Evolutionary conservation across 2,329 filamentous ascomycete genomes (phyloP).

Genomic region (Fusarium metavorans): DNA sequence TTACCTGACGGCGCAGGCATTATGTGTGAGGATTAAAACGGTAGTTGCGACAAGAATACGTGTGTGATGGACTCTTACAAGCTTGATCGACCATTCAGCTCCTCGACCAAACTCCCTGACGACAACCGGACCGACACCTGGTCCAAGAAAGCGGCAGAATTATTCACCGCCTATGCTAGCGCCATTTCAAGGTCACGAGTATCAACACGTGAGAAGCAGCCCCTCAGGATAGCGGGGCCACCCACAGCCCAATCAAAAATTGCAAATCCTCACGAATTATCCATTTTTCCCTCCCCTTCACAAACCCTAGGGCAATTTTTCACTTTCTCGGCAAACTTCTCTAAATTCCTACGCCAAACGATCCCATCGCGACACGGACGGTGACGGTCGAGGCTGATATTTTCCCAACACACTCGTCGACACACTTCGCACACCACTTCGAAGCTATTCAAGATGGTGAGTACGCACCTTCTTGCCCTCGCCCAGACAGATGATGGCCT

Average conservation of each 20-base stretch:
- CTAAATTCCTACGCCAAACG: constrained; percentile 49
- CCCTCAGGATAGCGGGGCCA: constrained; percentile 1
- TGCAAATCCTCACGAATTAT: constrained; percentile 31
- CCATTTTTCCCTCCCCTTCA: constrained; percentile 42
- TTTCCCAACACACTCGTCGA: constrained; percentile 52
- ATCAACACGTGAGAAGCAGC: constrained; percentile 36
- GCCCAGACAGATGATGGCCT: constrained; percentile 26
- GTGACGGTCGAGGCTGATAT: constrained; percentile 52
- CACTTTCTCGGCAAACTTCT: constrained; percentile 52
- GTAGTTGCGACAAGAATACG: constrained; percentile 16
- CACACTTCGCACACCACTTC: constrained; percentile 57
- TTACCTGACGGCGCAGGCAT: constrained; percentile 67
- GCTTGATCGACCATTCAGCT: constrained; percentile 22
- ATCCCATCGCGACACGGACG: constrained; percentile 51
- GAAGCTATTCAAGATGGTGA: constrained; percentile 63
- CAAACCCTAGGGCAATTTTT: constrained; percentile 56
- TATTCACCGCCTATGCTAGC: constrained; percentile 44
- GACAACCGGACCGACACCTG: constrained; percentile 37
- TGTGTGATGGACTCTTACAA: constrained; percentile 28
- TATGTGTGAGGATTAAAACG: constrained; percentile 19
- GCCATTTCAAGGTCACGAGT: constrained; percentile 5
- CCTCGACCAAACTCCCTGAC: constrained; percentile 40
- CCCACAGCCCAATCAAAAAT: constrained; percentile 50
- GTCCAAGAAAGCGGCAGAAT: constrained; percentile 43
- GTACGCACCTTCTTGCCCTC: constrained; percentile 46